Percentiles rank a stretch among this genome's conserved stretches.
These are phyloP conservation scores for Alternaria gaisen DNA, from an alignment of 2,329 filamentous ascomycete genomes.

Conservation along the genomic window DNA sequence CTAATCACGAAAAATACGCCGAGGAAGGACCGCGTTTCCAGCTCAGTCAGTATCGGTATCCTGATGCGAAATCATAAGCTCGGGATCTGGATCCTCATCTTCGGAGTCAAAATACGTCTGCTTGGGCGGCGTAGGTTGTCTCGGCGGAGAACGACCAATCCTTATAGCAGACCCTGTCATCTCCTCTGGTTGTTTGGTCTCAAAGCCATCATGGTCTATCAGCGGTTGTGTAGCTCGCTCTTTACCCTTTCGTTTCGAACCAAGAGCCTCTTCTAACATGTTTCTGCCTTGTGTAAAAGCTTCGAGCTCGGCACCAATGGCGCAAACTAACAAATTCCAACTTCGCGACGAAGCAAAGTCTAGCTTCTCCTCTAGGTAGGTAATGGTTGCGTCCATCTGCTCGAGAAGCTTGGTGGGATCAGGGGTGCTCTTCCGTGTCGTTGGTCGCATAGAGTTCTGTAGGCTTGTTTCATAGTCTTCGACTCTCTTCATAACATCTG, in stretches of 20 bases:
- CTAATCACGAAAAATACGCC: background rate
- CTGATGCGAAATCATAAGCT: constrained; percentile 59
- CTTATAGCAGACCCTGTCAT: constrained; percentile 44
- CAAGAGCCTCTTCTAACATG: constrained; percentile 60
- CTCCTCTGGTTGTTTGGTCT: constrained; percentile 32
- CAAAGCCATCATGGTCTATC: constrained; percentile 30
- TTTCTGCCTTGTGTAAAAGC: constrained; percentile 69
- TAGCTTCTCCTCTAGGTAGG: constrained; percentile 64
- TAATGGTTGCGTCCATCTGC: constrained; percentile 66
- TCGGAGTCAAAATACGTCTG: constrained; percentile 51
- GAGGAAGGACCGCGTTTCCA: background rate
- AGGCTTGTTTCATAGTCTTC: constrained; percentile 72
- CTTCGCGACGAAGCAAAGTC: constrained; percentile 66
- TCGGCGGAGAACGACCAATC: constrained; percentile 40
- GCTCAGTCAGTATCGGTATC: constrained; percentile 51
- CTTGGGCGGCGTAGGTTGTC: constrained; percentile 38
- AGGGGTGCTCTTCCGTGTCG: constrained; percentile 23
- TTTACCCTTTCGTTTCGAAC: constrained; percentile 39
- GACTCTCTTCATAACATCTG: constrained; percentile 67
- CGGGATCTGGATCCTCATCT: constrained; percentile 58
- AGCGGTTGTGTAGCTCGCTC: constrained; percentile 34
- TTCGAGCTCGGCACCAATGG: constrained; percentile 77
- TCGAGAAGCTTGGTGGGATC: constrained; percentile 31
- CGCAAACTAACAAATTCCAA: constrained; percentile 80
- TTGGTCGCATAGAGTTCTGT: constrained; percentile 60